Evolutionary conservation across 257 asterid genomes (phyloP), one percentile per base, ranked within the genome.

Genomic region (Oldenlandia corymbosa): DNA sequence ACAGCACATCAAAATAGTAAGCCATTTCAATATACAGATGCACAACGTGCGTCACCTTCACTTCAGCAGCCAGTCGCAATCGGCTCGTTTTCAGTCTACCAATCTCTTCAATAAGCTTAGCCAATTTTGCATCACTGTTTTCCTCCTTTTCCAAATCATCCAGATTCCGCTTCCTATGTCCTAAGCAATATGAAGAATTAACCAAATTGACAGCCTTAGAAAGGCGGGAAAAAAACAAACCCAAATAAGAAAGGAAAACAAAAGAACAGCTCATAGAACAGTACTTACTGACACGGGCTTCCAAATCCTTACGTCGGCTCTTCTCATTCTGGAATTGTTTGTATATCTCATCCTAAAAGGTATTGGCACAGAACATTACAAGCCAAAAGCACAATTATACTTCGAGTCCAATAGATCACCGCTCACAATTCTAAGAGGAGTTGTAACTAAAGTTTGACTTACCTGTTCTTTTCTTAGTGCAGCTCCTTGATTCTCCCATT

Each of bases 401-500:
- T 5, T 3, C 27, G 28, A 64, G 4, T 53, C 14, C 31, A 46
- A 14, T 14, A 57, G 5, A 0, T 11, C 5, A 53, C 37, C 27
- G 11, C 48, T 42, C 16, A 26, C 26, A 31, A 23, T 5, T 14
- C 41, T 26, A 7, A 30, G 23, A 30, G 60, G 60, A 17, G 1
- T 3, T 4, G 23, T 13, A 17, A 10, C 1, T 4, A 26, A 58
- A 66, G 26, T 64, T 71, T 62, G 54, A 78, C 90, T 66, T 75
- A 87, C 97, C 54, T 94, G 84, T 71, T 83, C 83, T 60, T 75
- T 90, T 62, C 68, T 86, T 68, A 81, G 81, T 58, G 71, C 80
- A 66, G 92, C 94, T 36, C 79, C 94, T 70, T 83, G 88, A 67
- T 90, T 87, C 76, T 85, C 95, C 64, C 73, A 75, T 71, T 73